These are phyloP conservation scores for Nannochloris sp. DNA, from an alignment of 139 green algal genomes.

Conservation along the genomic window DNA sequence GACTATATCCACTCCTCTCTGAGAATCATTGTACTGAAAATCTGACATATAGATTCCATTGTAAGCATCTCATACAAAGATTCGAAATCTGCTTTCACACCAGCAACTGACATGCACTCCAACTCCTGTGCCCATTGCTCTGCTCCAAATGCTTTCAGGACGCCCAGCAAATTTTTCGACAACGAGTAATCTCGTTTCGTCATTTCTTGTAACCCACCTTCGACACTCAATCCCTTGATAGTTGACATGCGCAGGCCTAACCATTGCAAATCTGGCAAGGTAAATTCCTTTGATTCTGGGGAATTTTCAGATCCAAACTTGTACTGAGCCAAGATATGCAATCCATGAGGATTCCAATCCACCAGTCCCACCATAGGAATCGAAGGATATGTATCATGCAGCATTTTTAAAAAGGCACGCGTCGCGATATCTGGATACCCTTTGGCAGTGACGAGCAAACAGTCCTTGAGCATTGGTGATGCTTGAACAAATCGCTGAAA, in stretches of 20 bases:
- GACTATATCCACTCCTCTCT: background rate
- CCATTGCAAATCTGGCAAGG: conserved; percentile 56
- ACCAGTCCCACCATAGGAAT: conserved; percentile 51
- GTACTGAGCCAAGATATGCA: conserved; percentile 46
- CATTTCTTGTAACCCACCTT: conserved; percentile 33
- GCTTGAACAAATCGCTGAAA: conserved; percentile 40
- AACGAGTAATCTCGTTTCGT: conserved; percentile 29
- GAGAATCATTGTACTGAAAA: background rate
- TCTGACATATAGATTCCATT: background rate
- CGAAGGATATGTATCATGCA: conserved; percentile 29
- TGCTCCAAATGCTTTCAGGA: conserved; percentile 4
- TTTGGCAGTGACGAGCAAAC: conserved; percentile 66
- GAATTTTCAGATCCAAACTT: conserved; percentile 58
- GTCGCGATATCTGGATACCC: conserved; percentile 77
- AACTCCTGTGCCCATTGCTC: conserved; percentile 34
- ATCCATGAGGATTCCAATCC: conserved; percentile 78
- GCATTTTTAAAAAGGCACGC: conserved; percentile 38
- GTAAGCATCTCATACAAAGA: conserved; percentile 30
- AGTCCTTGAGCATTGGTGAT: conserved; percentile 45
- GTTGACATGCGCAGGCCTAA: conserved; percentile 51
- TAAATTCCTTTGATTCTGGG: conserved; percentile 50
- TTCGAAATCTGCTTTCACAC: conserved; percentile 54
- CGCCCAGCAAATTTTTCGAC: conserved; percentile 8
- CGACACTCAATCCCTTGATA: conserved; percentile 33
- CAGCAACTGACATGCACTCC: conserved; percentile 28